Base-by-base conservation (phyloP, 495 filamentous ascomycete genomes). In the Penicillium ucsense region DNA sequence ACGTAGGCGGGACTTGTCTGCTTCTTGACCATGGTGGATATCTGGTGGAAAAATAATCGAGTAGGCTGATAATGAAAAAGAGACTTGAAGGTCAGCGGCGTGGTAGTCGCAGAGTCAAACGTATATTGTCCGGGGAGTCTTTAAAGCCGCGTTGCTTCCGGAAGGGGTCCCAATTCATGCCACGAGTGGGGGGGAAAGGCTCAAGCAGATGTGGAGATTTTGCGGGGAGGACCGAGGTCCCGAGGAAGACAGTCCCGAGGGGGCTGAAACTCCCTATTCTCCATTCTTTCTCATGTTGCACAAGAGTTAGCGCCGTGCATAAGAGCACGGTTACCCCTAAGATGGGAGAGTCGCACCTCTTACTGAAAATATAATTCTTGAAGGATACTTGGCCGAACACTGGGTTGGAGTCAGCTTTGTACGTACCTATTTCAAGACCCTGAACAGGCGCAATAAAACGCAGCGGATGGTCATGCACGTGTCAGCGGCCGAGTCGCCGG, bases 1-100 rank as follows among this genome's bases (percentile, higher is more conserved):
- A 97, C 87, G 73, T 95, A 97, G 74, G 78, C 77, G 50, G 77
- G 79, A 34, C 65, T 62, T 31, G 62, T 54, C 63, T 65, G 57
- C 57, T 73, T 77, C 51, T 74, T 76, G 41, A 62, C 70, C 76
- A 79, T 79, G 45, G 1, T 65, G 46, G 37, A 8, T 31, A 35
- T 44, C n/a, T 49, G 35, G 40, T 20, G 29, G 38, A 28, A 20
- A 31, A 6, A 6, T 35, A 31, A 28, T 31, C 27, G 43, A 9
- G 8, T 27, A 38, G 9, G 12, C 31, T 37, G 9, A 20, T 1
- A 20, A 20, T 20, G 20, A 20, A 20, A 20, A 20, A 20, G 20
- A 20, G 20, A 20, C 20, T 20, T 20, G 20, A 20, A 20, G 20
- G 20, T 20, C 20, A 1, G 20, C 20, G 20, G 20, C 20, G 20